A percentile compares a stretch with the other conserved stretches of the same genome.
Evolutionary conservation across 2,329 filamentous ascomycete genomes (phyloP).

Genomic region (Thelonectria olida): DNA sequence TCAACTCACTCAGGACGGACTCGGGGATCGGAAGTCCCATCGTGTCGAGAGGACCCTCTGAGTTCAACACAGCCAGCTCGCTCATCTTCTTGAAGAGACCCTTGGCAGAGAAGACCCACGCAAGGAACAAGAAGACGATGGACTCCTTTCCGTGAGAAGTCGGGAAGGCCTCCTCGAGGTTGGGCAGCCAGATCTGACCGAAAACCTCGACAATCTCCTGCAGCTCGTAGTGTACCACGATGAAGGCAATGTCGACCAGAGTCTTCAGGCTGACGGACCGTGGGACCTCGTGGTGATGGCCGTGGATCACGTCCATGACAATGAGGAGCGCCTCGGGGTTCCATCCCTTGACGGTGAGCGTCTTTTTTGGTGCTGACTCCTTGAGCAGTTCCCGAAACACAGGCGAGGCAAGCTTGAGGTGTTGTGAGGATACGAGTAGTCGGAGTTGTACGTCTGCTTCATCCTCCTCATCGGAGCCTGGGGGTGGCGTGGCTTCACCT

Average conservation of each 20-base stretch:
- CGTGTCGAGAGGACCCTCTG: not conserved
- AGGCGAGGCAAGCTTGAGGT: not conserved
- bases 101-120: not conserved
- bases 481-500: not conserved
- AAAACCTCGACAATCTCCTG: not conserved
- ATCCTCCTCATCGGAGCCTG: not conserved
- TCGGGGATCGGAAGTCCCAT: not conserved
- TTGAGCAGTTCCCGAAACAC: not conserved
- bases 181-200: slow-evolving; percentile 1
- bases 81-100: not conserved
- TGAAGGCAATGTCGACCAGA: not conserved
- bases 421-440: slow-evolving; percentile 1
- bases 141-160: not conserved
- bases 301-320: slow-evolving; percentile 3
- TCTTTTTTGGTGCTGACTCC: not conserved
- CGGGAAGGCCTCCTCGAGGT: not conserved
- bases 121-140: not conserved
- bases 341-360: not conserved
- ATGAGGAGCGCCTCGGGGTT: not conserved
- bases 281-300: not conserved
- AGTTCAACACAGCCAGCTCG: not conserved
- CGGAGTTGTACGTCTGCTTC: not conserved
- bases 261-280: not conserved
- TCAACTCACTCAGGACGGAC: not conserved
- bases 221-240: slow-evolving; percentile 21